phyloP scores from a whole-genome alignment of 2,329 filamentous ascomycete species.

The Sclerotinia subarctica region DNA sequence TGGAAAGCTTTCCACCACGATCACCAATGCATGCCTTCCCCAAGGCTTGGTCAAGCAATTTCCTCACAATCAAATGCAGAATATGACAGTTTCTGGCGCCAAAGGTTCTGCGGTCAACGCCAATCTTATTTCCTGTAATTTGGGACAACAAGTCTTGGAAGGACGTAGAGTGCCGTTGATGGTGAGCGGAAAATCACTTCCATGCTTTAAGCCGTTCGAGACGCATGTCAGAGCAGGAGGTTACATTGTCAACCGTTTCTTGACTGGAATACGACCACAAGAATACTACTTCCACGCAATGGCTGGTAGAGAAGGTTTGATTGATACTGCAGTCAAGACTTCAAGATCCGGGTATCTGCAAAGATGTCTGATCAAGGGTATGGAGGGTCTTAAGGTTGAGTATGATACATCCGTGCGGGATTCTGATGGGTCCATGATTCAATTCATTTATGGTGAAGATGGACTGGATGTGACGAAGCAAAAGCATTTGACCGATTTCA shows the following conservation, averaged over 20 bases:
- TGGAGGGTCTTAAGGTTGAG: constrained; percentile 88
- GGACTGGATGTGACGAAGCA: constrained; percentile 93
- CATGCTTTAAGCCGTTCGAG: constrained; percentile 90
- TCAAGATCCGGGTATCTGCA: constrained; percentile 95
- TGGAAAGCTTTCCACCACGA: constrained; percentile 67
- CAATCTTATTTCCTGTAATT: constrained; percentile 94
- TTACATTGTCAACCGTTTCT: constrained; percentile 92
- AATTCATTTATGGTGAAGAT: constrained; percentile 96
- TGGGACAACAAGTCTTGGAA: constrained; percentile 95
- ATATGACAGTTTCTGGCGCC: constrained; percentile 95
- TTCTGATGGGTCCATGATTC: constrained; percentile 86
- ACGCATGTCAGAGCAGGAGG: constrained; percentile 85
- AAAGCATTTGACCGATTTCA: constrained; percentile 85
- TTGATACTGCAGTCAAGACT: constrained; percentile 98
- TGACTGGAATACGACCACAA: constrained; percentile 94
- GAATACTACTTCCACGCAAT: constrained; percentile 99
- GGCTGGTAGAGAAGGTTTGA: constrained; percentile 96
- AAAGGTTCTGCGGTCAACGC: constrained; percentile 94
- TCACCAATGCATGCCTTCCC: constrained; percentile 79
- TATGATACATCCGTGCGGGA: constrained; percentile 95
- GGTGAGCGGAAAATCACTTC: constrained; percentile 95
- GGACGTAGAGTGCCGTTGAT: constrained; percentile 92
- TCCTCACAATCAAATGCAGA: constrained; percentile 97
- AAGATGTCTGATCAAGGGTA: constrained; percentile 95
- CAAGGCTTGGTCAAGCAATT: constrained; percentile 83